Base-by-base conservation (phyloP, 352 stramenopile species). In the Pythium dissotocum region DNA sequence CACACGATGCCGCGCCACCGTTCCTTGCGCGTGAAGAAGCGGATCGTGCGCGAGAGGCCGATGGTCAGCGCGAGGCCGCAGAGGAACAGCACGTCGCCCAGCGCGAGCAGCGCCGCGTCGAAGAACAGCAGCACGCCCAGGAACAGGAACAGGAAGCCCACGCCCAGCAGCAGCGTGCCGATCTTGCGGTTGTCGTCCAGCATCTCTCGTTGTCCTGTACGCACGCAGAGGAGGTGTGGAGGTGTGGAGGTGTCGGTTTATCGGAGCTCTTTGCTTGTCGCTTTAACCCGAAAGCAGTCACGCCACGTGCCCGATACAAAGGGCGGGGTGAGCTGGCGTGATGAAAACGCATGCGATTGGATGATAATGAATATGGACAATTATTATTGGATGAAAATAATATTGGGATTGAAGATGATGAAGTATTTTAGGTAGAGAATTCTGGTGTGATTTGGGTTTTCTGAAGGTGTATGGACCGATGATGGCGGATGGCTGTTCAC, bases 121-220 rank as follows among this genome's bases (percentile, higher is more conserved):
- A 98, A 98, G 66, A 98, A 88, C 74, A 98, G 96, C 56, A 98
- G 75, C 57, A 98, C 83, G 59, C 95, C 95, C 13, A 98, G 79
- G 76, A 98, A 94, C 48, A 98, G 73, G 75, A 98, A 98, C 51
- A 84, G 82, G 65, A 96, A 97, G 67, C 94, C 94, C 48, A 98
- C 75, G 48, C 93, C 91, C 63, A 98, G 83, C 59, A 98, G 79
- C 61, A 96, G 82, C 32, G 95, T 98, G 59, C 95, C 95, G 75
- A 98, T 98, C 82, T 98, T 98, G 71, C 93, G 93, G 80, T 98
- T 98, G 79, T 98, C 95, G 75, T 94, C 89, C 62, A 97, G 76
- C 82, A 90, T 91, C 53, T 28, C 62, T n/a, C n/a, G 28, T 58
- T 52, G 42, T 4, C 16, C 13, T 13, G 33, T n/a, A 16, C 2